Evolutionary conservation across 2,329 filamentous ascomycete genomes (phyloP).

Genomic region (Botrytis deweyae): DNA sequence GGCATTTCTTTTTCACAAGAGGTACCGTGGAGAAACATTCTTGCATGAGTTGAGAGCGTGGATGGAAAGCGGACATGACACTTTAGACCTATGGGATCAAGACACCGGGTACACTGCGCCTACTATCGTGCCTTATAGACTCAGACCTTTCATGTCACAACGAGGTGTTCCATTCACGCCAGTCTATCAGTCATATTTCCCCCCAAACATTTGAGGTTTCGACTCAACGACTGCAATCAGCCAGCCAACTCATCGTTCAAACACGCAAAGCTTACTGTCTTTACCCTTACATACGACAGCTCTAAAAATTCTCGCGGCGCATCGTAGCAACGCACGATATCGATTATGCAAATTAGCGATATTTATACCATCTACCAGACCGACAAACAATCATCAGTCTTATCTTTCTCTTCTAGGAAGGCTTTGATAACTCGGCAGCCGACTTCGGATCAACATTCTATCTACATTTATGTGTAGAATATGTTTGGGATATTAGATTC

Average conservation of each 20-base stretch:
- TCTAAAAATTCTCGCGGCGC: background rate
- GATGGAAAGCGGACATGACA: slow-evolving; percentile 1
- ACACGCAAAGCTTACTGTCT: background rate
- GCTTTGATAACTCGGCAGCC: too few species aligned
- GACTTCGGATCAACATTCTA: background rate
- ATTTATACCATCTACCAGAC: background rate
- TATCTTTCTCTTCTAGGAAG: background rate
- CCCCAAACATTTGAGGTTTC: background rate
- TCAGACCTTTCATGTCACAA: background rate
- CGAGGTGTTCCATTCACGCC: background rate
- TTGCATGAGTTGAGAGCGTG: background rate
- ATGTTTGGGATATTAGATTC: background rate
- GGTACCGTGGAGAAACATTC: background rate
- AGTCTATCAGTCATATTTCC: background rate
- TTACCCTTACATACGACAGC: background rate
- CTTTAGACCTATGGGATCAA: background rate
- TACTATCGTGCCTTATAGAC: too few species aligned
- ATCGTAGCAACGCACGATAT: background rate
- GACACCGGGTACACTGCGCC: background rate
- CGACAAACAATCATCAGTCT: background rate
- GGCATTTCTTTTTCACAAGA: background rate
- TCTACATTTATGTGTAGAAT: background rate
- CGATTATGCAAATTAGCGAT: background rate
- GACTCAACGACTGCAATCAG: background rate
- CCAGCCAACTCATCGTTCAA: background rate